Evolutionary conservation across 208 protist species (phyloP).

Genomic region (Trichomonas vaginalis): DNA sequence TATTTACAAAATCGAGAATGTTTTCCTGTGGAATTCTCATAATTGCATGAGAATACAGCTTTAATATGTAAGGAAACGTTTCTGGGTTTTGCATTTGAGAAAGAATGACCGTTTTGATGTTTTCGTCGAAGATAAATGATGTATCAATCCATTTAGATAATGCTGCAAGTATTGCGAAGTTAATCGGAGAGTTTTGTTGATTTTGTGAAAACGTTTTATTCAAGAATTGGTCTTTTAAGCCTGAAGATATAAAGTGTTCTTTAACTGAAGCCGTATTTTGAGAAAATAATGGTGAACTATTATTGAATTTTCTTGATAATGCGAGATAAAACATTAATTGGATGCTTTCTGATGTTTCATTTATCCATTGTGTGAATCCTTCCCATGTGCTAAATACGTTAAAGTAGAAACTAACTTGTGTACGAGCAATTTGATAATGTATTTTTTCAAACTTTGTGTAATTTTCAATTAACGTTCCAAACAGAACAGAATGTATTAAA

Average conservation of each 20-base stretch:
- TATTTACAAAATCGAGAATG: background rate
- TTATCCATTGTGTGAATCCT: background rate
- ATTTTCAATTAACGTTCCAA: background rate
- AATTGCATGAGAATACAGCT: background rate
- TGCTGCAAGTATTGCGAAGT: background rate
- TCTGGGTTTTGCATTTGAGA: background rate
- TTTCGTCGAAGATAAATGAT: background rate
- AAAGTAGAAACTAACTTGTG: background rate
- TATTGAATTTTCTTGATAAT: background rate
- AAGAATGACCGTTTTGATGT: background rate
- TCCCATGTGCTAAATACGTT: background rate
- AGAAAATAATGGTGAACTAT: background rate
- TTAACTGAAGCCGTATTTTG: background rate
- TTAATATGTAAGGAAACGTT: background rate
- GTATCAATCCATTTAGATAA: background rate
- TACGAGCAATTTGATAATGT: background rate
- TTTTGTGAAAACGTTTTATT: background rate
- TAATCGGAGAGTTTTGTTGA: background rate
- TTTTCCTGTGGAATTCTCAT: background rate
- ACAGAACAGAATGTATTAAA: background rate
- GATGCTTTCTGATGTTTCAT: background rate
- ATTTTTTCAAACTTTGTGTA: background rate
- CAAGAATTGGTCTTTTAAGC: background rate
- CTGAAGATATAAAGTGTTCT: background rate
- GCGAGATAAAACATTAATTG: background rate